These are phyloP conservation scores for Mycena olivaceomarginata DNA, from an alignment of 768 basidiomycete species.

Conservation along the genomic window DNA sequence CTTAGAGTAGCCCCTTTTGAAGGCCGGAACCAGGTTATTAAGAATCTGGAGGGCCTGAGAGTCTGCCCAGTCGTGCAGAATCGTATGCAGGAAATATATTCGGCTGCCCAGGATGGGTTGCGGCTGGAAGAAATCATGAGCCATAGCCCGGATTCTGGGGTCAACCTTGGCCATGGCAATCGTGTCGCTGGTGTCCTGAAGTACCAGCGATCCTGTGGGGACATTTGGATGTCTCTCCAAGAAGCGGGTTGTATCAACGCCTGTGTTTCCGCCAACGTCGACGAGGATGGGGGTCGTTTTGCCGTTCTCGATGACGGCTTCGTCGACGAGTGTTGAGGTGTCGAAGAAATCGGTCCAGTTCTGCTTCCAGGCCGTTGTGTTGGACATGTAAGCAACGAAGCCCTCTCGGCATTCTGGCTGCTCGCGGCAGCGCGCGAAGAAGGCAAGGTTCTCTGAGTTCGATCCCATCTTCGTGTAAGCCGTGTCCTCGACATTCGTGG, in stretches of 20 bases:
- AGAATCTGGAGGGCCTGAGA: not conserved
- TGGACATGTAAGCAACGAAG: not conserved
- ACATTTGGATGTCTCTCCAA: not conserved
- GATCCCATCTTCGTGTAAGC: not conserved
- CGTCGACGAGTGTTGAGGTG: not conserved
- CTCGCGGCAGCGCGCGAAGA: not conserved
- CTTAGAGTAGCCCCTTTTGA: not conserved
- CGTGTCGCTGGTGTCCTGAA: not conserved
- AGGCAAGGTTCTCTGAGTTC: not conserved
- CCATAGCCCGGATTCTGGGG: not conserved
- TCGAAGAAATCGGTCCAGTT: not conserved
- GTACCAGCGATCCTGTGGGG: not conserved
- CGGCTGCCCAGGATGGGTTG: not conserved
- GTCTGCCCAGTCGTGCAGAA: conserved; percentile 3
- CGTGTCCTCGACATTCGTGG: not conserved
- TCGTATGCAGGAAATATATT: not conserved
- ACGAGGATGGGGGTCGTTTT: not conserved
- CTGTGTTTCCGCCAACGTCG: not conserved
- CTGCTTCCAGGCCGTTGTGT: not conserved
- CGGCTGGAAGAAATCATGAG: not conserved
- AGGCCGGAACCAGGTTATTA: not conserved
- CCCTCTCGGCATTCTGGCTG: not conserved
- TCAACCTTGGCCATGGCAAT: not conserved
- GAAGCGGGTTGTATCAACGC: not conserved
- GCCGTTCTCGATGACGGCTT: not conserved